phyloP scores from a whole-genome alignment of 2,329 filamentous ascomycete species.

The Xenoacremonium recifei region DNA sequence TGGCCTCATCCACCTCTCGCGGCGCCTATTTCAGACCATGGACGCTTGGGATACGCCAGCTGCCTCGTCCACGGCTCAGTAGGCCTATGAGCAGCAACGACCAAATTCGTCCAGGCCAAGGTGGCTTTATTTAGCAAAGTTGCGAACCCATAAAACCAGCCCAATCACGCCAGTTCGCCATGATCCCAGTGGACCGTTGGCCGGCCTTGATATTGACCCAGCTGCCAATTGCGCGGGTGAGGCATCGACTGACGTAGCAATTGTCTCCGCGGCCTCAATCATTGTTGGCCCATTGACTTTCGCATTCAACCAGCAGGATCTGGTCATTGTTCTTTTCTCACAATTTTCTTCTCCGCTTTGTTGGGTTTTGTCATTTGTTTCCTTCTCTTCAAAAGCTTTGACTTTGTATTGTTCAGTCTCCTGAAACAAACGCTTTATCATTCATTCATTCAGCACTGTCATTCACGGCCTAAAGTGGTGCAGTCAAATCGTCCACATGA shows the following conservation, averaged over 20 bases:
- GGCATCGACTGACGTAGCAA: too few relatives aligned
- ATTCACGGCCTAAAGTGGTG: too few relatives aligned
- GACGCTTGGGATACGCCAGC: constrained; percentile 25
- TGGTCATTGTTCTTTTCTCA: constrained; percentile 6
- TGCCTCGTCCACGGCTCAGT: constrained; percentile 18
- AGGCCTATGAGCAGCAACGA: constrained; percentile 21
- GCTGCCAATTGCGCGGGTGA: too few relatives aligned
- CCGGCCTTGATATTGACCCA: constrained; percentile 12
- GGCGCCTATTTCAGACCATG: constrained; percentile 40
- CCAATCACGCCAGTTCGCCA: constrained; percentile 23
- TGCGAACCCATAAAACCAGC: constrained; percentile 12
- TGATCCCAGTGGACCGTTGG: constrained; percentile 13
- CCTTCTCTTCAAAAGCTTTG: constrained; percentile 15
- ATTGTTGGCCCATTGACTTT: constrained; percentile 6
- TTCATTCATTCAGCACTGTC: too few relatives aligned
- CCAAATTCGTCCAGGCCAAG: constrained; percentile 12
- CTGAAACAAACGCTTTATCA: constrained; percentile 13
- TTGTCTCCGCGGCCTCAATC: constrained; percentile 3
- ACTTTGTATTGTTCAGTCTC: constrained; percentile 6
- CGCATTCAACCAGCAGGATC: not conserved
- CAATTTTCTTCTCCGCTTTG: too few relatives aligned
- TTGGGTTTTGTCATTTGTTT: too few relatives aligned
- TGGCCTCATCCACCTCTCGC: constrained; percentile 14
- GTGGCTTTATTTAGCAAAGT: constrained; percentile 29
- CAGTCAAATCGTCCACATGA: too few relatives aligned